Evolutionary conservation across 2,329 filamentous ascomycete species (phyloP).

Genomic region (Penicillium sp.): DNA sequence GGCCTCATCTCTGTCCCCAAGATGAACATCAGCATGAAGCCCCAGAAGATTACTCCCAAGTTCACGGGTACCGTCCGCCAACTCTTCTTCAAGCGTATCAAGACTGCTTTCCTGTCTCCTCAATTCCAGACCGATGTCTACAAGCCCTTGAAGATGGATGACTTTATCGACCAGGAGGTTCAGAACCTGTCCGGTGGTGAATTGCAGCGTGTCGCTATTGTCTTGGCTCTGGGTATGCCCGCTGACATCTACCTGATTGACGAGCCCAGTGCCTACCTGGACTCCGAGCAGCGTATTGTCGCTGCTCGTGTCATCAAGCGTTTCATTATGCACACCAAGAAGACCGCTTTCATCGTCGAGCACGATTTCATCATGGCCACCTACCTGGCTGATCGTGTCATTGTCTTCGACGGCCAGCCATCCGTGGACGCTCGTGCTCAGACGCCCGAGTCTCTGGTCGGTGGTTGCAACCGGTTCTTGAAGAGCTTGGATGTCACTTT

Average conservation of each 20-base stretch:
- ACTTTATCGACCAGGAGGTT: conserved; percentile 99
- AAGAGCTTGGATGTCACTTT: conserved; percentile 98
- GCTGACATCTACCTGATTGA: conserved; percentile 99
- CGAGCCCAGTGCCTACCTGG: conserved; percentile 94
- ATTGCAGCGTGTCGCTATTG: conserved; percentile 97
- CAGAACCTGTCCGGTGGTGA: conserved; percentile 99
- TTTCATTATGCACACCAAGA: conserved; percentile 99
- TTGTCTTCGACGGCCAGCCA: conserved; percentile 95
- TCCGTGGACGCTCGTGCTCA: conserved; percentile 87
- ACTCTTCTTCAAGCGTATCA: conserved; percentile 99
- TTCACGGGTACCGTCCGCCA: conserved; percentile 96
- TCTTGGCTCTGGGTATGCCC: conserved; percentile 90
- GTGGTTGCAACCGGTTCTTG: conserved; percentile 94
- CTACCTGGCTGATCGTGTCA: conserved; percentile 85
- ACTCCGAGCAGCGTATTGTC: conserved; percentile 98
- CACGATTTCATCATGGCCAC: conserved; percentile 99
- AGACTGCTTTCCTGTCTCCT: conserved; percentile 89
- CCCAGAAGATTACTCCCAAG: conserved; percentile 98
- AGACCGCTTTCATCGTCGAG: conserved; percentile 98
- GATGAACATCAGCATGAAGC: conserved; percentile 99
- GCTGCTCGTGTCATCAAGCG: conserved; percentile 97
- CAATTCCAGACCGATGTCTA: conserved; percentile 99
- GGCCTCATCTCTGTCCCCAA: conserved; percentile 73
- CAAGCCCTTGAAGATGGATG: conserved; percentile 97
- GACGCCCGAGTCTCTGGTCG: conserved; percentile 84